Evolutionary conservation across 768 basidiomycete species (phyloP).

Genomic region (Mrakia gelida): DNA sequence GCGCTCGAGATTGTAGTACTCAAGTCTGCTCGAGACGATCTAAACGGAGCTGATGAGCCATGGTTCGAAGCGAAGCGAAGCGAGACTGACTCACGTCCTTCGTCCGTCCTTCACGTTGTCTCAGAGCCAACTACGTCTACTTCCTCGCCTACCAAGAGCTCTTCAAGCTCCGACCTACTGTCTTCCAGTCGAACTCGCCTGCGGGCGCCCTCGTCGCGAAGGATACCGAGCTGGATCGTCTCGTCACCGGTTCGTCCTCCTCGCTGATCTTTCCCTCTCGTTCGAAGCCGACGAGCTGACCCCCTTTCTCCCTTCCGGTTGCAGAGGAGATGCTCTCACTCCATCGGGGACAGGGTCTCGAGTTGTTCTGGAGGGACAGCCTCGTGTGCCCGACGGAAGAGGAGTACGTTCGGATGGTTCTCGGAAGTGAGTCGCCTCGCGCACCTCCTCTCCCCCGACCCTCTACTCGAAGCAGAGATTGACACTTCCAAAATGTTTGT

Average conservation of each 20-base stretch:
- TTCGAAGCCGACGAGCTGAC: not conserved
- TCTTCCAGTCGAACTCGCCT: conserved; percentile 4
- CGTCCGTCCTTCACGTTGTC: too few relatives aligned
- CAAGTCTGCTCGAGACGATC: too few relatives aligned
- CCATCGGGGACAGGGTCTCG: conserved; percentile 91
- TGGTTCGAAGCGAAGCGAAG: not conserved
- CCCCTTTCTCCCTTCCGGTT: not conserved
- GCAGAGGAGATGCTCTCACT: conserved; percentile 71
- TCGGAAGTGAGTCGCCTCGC: conserved; percentile 65
- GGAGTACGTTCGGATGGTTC: conserved; percentile 93
- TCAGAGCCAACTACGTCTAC: conserved; percentile 82
- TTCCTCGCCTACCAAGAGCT: conserved; percentile 89
- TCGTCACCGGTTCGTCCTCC: conserved; percentile 24
- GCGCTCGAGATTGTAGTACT: too few relatives aligned
- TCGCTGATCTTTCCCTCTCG: not conserved
- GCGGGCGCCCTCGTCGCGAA: conserved; percentile 11
- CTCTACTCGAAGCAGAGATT: too few relatives aligned
- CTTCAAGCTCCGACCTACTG: conserved; percentile 52
- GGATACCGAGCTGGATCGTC: conserved; percentile 26
- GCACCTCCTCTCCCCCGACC: conserved; percentile 5
- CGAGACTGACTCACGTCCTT: not conserved
- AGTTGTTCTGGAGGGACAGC: conserved; percentile 90
- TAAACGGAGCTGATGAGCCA: too few relatives aligned
- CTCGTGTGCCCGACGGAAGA: conserved; percentile 88
- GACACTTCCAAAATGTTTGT: not conserved